These are phyloP conservation scores for Monsonia emarginata DNA, from an alignment of 441 rosid species.

Conservation along the genomic window DNA sequence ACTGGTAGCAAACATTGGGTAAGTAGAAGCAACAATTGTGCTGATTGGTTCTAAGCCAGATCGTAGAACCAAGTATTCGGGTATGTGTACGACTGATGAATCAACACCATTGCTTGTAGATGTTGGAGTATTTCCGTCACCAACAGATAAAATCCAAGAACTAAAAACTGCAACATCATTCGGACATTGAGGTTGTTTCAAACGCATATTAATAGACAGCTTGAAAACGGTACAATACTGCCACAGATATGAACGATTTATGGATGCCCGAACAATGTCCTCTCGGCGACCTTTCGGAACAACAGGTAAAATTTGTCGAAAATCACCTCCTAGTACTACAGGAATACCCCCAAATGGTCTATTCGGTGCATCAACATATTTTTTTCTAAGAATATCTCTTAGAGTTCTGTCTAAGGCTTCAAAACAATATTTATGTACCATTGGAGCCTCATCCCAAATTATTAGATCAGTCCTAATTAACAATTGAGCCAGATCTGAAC, in stretches of 20 bases:
- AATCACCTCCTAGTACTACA: slow-evolving; percentile 5
- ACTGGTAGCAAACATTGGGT: background rate
- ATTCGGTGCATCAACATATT: background rate
- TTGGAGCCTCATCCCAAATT: slow-evolving; percentile 12
- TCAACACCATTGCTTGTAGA: background rate
- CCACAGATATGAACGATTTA: slow-evolving; percentile 7
- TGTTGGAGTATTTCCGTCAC: background rate
- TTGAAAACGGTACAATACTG: background rate
- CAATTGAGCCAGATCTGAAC: background rate
- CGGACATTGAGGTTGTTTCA: background rate
- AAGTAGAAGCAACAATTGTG: background rate
- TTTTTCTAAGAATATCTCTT: background rate
- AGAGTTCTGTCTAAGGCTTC: background rate
- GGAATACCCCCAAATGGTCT: slow-evolving; percentile 8
- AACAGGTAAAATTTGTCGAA: too few relatives aligned
- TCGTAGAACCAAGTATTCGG: background rate
- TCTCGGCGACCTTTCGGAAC: background rate
- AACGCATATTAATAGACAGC: background rate
- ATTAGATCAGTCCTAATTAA: background rate
- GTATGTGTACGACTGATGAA: background rate
- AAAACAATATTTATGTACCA: slow-evolving; percentile 1
- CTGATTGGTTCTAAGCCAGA: background rate
- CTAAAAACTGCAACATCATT: background rate
- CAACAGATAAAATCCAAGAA: background rate
- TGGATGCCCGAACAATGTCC: slow-evolving; percentile 4